Percentiles rank a stretch among this genome's conserved stretches.
Evolutionary conservation across 768 basidiomycete species (phyloP).

Genomic region (Boletellus ananas): DNA sequence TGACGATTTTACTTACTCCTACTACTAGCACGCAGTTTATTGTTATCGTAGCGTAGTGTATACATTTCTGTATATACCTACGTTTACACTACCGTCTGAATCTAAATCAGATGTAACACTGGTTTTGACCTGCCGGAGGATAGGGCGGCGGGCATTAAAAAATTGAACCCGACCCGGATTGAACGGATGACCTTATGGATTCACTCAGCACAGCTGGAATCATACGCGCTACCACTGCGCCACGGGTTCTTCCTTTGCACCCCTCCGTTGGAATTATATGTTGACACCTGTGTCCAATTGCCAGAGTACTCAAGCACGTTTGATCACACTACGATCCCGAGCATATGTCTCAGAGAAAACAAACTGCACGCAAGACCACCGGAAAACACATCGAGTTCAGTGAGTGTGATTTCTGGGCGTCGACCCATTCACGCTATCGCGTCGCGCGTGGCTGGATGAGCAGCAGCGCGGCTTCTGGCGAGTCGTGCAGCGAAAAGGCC

Average conservation of each 20-base stretch:
- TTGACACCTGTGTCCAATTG: background rate
- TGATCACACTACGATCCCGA: background rate
- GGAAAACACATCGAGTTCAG: slow-evolving; percentile 6
- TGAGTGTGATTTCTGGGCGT: slow-evolving; percentile 3
- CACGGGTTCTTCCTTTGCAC: slow-evolving; percentile 26
- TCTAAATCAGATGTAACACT: background rate
- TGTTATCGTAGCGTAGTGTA: slow-evolving; percentile 13
- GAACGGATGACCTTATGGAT: slow-evolving; percentile 47
- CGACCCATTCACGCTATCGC: background rate
- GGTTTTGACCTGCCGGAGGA: background rate
- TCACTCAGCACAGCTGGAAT: slow-evolving; percentile 30
- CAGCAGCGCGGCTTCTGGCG: background rate
- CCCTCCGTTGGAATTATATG: background rate
- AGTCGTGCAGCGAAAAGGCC: too few relatives aligned
- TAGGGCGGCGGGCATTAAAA: slow-evolving; percentile 5
- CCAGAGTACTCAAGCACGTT: background rate
- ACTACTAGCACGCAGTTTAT: slow-evolving; percentile 18
- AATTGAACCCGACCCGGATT: slow-evolving; percentile 41
- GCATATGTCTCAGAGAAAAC: slow-evolving; percentile 9
- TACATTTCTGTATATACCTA: slow-evolving; percentile 9
- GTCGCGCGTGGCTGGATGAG: background rate
- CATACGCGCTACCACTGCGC: slow-evolving; percentile 40
- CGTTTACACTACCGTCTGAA: slow-evolving; percentile 2
- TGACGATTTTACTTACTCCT: slow-evolving; percentile 9
- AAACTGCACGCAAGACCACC: slow-evolving; percentile 21